Evolutionary conservation across 371 early-diverging fungal species (phyloP).

Genomic region (Mortierella sp.): DNA sequence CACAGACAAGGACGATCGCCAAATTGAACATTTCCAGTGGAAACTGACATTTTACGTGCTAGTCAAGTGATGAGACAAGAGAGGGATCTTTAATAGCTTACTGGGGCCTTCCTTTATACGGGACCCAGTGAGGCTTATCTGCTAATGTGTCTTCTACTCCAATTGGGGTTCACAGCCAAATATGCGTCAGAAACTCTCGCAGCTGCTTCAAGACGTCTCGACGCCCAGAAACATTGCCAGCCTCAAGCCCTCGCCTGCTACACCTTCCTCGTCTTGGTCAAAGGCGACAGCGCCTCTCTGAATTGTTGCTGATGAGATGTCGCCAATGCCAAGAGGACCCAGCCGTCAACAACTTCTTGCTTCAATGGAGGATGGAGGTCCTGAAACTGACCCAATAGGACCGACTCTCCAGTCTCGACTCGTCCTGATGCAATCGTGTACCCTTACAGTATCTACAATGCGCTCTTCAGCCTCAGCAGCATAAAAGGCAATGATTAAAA

Average conservation of each 20-base stretch:
- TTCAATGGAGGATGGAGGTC: conserved; percentile 22
- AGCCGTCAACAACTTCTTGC: conserved; percentile 36
- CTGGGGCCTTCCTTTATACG: too few species aligned
- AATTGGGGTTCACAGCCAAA: too few species aligned
- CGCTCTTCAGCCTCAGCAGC: too few species aligned
- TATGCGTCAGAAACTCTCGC: conserved; percentile 20
- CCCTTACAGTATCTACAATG: too few species aligned
- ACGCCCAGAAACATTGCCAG: neutral
- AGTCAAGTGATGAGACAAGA: too few species aligned
- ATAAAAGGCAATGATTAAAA: too few species aligned
- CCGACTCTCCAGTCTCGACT: conserved; percentile 16
- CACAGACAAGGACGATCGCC: conserved; percentile 23
- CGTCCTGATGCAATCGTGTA: too few species aligned
- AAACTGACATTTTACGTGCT: too few species aligned
- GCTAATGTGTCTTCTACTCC: too few species aligned
- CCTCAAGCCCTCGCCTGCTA: conserved; percentile 12
- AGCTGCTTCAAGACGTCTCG: conserved; percentile 5
- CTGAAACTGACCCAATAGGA: conserved; percentile 14
- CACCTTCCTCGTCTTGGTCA: conserved; percentile 13
- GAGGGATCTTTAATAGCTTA: too few species aligned
- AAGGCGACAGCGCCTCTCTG: conserved; percentile 30
- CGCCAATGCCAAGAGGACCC: conserved; percentile 16
- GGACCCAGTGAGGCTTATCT: too few species aligned
- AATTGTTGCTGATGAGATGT: conserved; percentile 23
- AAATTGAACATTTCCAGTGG: conserved; percentile 34